Evolutionary conservation across 495 filamentous ascomycete species (phyloP), one percentile per base, ranked within the genome.

Genomic region (Pseudoneurospora amorphoporcata): DNA sequence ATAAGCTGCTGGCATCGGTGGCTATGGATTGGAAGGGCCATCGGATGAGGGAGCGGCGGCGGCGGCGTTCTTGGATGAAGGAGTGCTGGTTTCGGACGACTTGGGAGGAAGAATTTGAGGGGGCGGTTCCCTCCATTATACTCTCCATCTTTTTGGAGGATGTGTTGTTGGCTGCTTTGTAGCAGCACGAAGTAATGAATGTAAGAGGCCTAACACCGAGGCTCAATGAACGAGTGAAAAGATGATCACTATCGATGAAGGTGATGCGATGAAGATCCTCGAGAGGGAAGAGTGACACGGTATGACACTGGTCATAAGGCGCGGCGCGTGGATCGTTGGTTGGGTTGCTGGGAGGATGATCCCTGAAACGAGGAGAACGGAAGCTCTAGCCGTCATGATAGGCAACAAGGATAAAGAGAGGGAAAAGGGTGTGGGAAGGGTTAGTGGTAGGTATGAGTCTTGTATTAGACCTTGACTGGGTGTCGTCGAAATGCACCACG

Each of bases 11-110:
- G 10, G 73, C 72, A 17, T 77, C 77, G 69, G 75, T 74, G 17
- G 61, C 68, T 45, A 77, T 74, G 74, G 75, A 78, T 42, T 81
- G 78, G 70, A 82, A 81, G 10, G 81, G 81, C 81, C 81, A 82
- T 38, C 79, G 77, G 1, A 77, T 35, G 4, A 65, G 14, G 6
- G 53, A 65, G 12, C 53, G 53, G 6, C 14, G 53, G 2, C 53
- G 29, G 3, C 53, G 53, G 29, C 53, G 53, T 65, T 65, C 53
- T 65, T 65, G 53, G 53, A 65, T 65, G 29, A 65, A 65, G 53
- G 53, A 65, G 53, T 29, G 53, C 53, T 65, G 53, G 29, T 65
- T 65, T 3, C 29, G 53, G 3, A 35, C 7, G 29, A 16, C 53
- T 65, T 10, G 12, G 32, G 32, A 29, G 53, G 53, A 35, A 14